phyloP scores from a whole-genome alignment of 345 rosid species.

The Punica granatum region DNA sequence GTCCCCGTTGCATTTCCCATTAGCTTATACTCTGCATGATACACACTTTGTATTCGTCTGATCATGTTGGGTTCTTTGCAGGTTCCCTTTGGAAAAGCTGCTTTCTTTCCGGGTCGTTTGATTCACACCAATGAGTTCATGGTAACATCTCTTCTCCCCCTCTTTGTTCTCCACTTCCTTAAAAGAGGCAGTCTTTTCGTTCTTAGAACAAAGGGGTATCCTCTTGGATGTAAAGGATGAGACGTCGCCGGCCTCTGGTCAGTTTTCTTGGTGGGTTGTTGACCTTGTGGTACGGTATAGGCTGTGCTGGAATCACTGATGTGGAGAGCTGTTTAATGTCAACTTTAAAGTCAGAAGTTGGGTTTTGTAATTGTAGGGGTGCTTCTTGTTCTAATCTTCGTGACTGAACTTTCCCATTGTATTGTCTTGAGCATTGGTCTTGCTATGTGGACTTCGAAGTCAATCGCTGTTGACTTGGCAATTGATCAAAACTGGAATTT shows the following conservation, averaged over 20 bases:
- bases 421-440: neutral
- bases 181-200: neutral
- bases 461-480: neutral
- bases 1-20: neutral
- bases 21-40: neutral
- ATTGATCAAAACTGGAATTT: neutral
- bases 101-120: constrained; percentile 82
- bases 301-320: neutral
- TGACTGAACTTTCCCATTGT: neutral
- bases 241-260: too few species aligned
- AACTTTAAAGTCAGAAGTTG: neutral
- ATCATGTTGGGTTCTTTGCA: constrained; percentile 11
- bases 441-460: neutral
- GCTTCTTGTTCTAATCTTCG: neutral
- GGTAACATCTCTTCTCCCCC: constrained; percentile 34
- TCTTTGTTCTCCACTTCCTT: neutral
- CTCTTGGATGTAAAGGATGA: neutral
- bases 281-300: neutral
- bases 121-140: constrained; percentile 80
- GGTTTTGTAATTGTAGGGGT: neutral
- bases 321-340: neutral
- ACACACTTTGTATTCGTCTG: neutral
- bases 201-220: neutral
- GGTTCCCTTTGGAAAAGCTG: constrained; percentile 86
- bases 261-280: too few species aligned